phyloP scores from a whole-genome alignment of 192 early-diverging fungal genomes.

The Backusella tuberculispora region DNA sequence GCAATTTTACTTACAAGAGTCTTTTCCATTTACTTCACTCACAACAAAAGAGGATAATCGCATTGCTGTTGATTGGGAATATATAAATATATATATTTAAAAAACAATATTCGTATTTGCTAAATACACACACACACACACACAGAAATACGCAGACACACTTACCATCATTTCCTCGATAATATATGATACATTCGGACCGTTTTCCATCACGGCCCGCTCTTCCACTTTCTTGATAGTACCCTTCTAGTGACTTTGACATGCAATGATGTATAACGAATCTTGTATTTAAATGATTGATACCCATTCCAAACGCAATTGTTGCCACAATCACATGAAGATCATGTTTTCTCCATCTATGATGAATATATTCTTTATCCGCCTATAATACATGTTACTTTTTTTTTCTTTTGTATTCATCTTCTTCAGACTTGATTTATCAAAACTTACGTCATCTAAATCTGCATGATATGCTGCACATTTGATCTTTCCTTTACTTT shows the following conservation, averaged over 20 bases:
- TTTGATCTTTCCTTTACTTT: slow-evolving; percentile 49
- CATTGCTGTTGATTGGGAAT: slow-evolving; percentile 37
- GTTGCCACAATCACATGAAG: slow-evolving; percentile 76
- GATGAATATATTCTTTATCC: slow-evolving; percentile 80
- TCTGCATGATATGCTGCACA: slow-evolving; percentile 70
- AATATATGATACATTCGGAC: slow-evolving; percentile 72
- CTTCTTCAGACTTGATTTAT: slow-evolving; percentile 63
- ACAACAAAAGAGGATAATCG: slow-evolving; percentile 63
- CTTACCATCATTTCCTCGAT: slow-evolving; percentile 64
- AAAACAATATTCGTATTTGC: neutral
- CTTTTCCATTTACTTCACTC: slow-evolving; percentile 59
- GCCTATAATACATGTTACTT: slow-evolving; percentile 45
- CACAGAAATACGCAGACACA: neutral
- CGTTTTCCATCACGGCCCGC: slow-evolving; percentile 68
- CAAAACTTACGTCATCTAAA: slow-evolving; percentile 48
- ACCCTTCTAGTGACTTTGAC: slow-evolving; percentile 73
- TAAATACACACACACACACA: neutral
- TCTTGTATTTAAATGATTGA: slow-evolving; percentile 74
- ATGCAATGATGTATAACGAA: slow-evolving; percentile 74
- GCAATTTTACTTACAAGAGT: slow-evolving; percentile 45
- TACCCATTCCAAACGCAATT: slow-evolving; percentile 77
- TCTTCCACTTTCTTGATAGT: slow-evolving; percentile 78
- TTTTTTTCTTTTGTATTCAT: slow-evolving; percentile 68
- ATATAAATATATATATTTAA: neutral
- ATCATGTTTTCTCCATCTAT: slow-evolving; percentile 74